Percentiles rank a stretch among this genome's conserved stretches.
phyloP scores from a whole-genome alignment of 495 filamentous ascomycete species.

The Jackrogersella minutella region DNA sequence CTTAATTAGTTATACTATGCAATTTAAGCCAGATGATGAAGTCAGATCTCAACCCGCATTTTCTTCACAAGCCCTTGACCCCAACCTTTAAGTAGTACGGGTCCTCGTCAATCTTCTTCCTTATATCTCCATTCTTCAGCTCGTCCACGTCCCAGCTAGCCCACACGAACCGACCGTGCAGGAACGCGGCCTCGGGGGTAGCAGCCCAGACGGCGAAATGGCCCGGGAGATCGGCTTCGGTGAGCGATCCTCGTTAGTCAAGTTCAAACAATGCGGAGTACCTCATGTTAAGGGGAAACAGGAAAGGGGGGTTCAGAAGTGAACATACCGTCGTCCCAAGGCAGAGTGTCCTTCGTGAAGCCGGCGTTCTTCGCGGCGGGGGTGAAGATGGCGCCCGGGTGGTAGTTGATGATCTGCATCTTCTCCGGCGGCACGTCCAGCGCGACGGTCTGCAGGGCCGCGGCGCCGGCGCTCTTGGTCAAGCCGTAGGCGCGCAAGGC shows the following conservation, averaged over 20 bases:
- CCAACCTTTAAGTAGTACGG: constrained; percentile 40
- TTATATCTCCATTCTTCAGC: constrained; percentile 46
- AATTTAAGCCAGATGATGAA: too few relatives aligned
- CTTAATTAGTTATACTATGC: too few relatives aligned
- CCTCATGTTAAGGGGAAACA: neutral
- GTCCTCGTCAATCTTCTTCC: constrained; percentile 49
- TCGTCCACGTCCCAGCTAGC: constrained; percentile 65
- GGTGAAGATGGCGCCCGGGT: constrained; percentile 53
- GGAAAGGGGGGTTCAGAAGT: neutral
- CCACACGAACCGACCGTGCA: constrained; percentile 60
- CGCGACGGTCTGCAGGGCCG: constrained; percentile 50
- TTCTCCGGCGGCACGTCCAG: constrained; percentile 38
- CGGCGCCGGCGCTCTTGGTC: constrained; percentile 51
- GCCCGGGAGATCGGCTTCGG: constrained; percentile 52
- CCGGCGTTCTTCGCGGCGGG: constrained; percentile 37
- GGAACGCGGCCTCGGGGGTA: constrained; percentile 57
- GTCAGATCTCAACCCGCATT: neutral
- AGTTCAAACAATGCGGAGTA: too few relatives aligned
- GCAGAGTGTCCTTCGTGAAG: constrained; percentile 8
- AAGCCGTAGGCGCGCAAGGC: constrained; percentile 41
- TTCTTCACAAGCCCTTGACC: constrained; percentile 37
- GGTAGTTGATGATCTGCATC: constrained; percentile 55
- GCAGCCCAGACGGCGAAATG: constrained; percentile 61
- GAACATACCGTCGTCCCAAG: constrained; percentile 51
- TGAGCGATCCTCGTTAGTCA: neutral